These are phyloP conservation scores for Fusarium napiforme DNA, from an alignment of 2,329 filamentous ascomycete species.

Conservation along the genomic window DNA sequence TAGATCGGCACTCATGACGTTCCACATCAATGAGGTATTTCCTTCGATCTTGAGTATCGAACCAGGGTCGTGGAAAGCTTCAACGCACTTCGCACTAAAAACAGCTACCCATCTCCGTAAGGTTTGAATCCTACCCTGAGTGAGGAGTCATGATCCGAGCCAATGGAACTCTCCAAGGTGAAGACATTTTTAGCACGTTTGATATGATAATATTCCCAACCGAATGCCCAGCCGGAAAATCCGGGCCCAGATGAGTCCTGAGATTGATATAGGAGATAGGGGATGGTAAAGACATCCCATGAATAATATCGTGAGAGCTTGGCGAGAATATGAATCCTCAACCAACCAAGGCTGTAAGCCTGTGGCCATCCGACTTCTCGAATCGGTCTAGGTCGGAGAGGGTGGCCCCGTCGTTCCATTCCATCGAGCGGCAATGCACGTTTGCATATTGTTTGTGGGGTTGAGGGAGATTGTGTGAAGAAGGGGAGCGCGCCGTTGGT, in stretches of 20 bases:
- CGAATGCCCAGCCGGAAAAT: slow-evolving; percentile 15
- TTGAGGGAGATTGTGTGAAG: slow-evolving; percentile 31
- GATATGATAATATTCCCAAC: not conserved
- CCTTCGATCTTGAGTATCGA: slow-evolving; percentile 19
- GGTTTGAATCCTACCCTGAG: slow-evolving; percentile 16
- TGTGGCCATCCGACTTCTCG: not conserved
- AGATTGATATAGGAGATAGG: slow-evolving; percentile 1
- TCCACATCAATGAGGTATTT: slow-evolving; percentile 34
- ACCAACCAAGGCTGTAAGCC: slow-evolving; percentile 2
- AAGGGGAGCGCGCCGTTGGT: slow-evolving; percentile 8
- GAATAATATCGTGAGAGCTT: slow-evolving; percentile 14
- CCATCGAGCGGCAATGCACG: slow-evolving; percentile 33
- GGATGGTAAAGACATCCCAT: slow-evolving; percentile 8
- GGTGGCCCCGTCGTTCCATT: slow-evolving; percentile 25
- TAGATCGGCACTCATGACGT: slow-evolving; percentile 25
- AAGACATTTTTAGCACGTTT: slow-evolving; percentile 4
- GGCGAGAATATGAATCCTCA: slow-evolving; percentile 10
- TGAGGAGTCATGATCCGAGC: slow-evolving; percentile 7
- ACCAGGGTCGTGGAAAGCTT: slow-evolving; percentile 21
- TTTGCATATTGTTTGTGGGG: slow-evolving; percentile 32
- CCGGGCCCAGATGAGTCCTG: slow-evolving; percentile 2
- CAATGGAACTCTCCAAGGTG: not conserved
- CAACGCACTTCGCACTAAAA: slow-evolving; percentile 17
- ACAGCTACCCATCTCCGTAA: slow-evolving; percentile 5
- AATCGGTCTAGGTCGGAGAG: slow-evolving; percentile 16